Evolutionary conservation across 225 moss, liverwort and hornwort species (phyloP), one percentile per base, ranked within the genome.

Genomic region (Physcomitrellopsis africana): DNA sequence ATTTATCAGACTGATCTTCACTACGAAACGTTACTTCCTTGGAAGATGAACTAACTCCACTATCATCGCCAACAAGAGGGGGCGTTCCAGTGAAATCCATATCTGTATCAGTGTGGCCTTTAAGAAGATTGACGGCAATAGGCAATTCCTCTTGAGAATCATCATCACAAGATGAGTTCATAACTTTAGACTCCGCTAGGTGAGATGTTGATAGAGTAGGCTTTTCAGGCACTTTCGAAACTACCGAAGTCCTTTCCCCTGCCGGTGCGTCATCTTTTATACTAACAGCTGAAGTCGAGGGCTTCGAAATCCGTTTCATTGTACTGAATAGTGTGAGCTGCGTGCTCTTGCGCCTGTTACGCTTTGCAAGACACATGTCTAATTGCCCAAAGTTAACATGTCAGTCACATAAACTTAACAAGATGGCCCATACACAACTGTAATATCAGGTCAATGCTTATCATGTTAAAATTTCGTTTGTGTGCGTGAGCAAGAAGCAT

Each of bases 281-380:
- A 45, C 43, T 45, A 18, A 64, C 48, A 69, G 63, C 64, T 60
- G 63, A 59, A 47, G 61, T 70, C 23, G 80, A 32, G 17, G 75
- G 43, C 68, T 86, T 84, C 15, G 78, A 51, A n/a, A 74, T 65
- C 48, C 69, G 70, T 64, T 77, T 77, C 78, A 80, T 80, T 52
- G 83, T 84, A 82, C 87, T 81, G 69, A 96, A 92, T 78, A 96
- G 81, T n/a, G 92, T 94, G 49, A 92, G 90, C 84, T 96, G 96
- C 59, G 88, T 94, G 80, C 89, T 86, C 80, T 92, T 96, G 66
- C 80, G 84, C 60, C 82, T 87, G 61, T 44, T 76, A 45, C 81
- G 76, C 73, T 79, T 85, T 74, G 43, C 58, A 74, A 88, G 88
- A 76, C 88, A 88, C 43, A 74, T 76, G 73, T 68, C 80, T 85